These are phyloP conservation scores for Rhododendron ovatum DNA, from an alignment of 148 eudicot genomes.

Conservation along the genomic window DNA sequence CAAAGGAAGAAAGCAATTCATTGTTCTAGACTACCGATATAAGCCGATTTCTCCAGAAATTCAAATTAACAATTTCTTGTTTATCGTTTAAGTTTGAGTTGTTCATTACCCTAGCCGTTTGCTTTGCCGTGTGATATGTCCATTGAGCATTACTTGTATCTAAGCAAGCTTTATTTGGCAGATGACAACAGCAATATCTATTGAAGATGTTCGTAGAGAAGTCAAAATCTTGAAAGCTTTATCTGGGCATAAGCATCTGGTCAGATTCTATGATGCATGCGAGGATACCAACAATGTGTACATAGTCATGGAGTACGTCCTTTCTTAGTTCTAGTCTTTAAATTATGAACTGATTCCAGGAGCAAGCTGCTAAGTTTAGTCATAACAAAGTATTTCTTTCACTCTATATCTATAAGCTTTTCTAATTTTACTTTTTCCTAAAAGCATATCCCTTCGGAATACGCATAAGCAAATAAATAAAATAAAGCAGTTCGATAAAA, in stretches of 20 bases:
- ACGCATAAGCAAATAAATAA: background rate
- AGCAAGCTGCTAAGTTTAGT: background rate
- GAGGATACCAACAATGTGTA: constrained; percentile 67
- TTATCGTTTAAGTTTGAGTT: background rate
- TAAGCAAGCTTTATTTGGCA: constrained; percentile 25
- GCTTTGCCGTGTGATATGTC: background rate
- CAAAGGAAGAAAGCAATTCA: background rate
- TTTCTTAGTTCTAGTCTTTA: constrained; percentile 1
- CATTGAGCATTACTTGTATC: background rate
- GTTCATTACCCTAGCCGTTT: background rate
- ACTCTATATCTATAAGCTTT: background rate
- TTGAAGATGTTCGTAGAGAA: constrained; percentile 75
- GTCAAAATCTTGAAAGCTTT: constrained; percentile 62
- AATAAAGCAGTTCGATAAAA: background rate
- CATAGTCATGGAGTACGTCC: constrained; percentile 70
- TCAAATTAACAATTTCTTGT: background rate
- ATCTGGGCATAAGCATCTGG: constrained; percentile 64
- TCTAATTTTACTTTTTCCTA: background rate
- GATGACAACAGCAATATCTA: constrained; percentile 78
- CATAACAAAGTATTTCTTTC: background rate
- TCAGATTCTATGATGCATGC: constrained; percentile 66
- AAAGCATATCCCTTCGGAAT: background rate
- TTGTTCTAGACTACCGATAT: background rate
- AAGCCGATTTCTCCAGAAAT: background rate
- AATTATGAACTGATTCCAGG: background rate